These are phyloP conservation scores for Russula olivacea DNA, from an alignment of 768 basidiomycete genomes.

Conservation along the genomic window DNA sequence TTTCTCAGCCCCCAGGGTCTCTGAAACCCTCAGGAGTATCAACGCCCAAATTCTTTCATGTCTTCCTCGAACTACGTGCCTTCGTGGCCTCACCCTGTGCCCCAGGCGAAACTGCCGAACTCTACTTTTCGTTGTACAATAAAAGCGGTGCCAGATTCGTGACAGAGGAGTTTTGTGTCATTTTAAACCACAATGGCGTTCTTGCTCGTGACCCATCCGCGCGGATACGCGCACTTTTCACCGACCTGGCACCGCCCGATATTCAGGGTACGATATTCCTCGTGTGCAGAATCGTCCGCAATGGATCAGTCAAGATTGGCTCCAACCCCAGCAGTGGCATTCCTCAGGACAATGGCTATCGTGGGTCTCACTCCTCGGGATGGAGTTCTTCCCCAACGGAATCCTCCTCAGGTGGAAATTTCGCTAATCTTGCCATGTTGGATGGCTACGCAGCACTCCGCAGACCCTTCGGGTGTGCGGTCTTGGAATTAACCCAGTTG, in stretches of 20 bases:
- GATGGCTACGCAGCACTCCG: slow-evolving; percentile 48
- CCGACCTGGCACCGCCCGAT: slow-evolving; percentile 81
- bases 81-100: slow-evolving; percentile 88
- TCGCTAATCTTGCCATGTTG: slow-evolving; percentile 20
- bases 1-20: slow-evolving; percentile 32
- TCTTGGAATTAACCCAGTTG: slow-evolving; percentile 77
- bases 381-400: slow-evolving; percentile 8
- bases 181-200: slow-evolving; percentile 89
- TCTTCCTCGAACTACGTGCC: slow-evolving; percentile 85
- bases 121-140: slow-evolving; percentile 91
- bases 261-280: slow-evolving; percentile 81
- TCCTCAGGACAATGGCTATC: slow-evolving; percentile 41
- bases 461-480: slow-evolving; percentile 93
- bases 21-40: slow-evolving; percentile 36
- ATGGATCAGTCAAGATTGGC: slow-evolving; percentile 77
- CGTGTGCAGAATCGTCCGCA: slow-evolving; percentile 86
- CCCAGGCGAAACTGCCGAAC: slow-evolving; percentile 88
- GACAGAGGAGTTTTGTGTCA: slow-evolving; percentile 86
- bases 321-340: slow-evolving; percentile 45
- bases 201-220: slow-evolving; percentile 71
- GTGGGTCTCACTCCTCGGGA: slow-evolving; percentile 50
- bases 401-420: slow-evolving; percentile 4
- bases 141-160: slow-evolving; percentile 79
- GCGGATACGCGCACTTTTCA: slow-evolving; percentile 81
- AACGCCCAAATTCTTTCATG: slow-evolving; percentile 75